Base-by-base conservation (phyloP, 208 protist species). In the Strigomonas culicis region DNA sequence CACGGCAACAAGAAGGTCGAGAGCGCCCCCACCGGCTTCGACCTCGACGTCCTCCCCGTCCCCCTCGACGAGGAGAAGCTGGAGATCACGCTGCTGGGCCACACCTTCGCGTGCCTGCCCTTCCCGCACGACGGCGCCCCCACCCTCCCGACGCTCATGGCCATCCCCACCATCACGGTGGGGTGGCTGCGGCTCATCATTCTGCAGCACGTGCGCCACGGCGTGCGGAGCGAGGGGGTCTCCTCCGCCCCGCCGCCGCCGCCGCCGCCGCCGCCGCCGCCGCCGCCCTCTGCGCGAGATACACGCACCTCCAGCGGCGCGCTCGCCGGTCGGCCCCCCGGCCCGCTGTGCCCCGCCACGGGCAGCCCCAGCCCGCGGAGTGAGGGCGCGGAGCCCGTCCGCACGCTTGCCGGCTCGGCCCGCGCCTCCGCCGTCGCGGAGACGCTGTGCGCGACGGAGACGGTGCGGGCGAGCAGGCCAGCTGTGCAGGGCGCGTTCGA, bases 401-500 rank as follows among this genome's bases (percentile, higher is more conserved):
- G n/a, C n/a, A n/a, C n/a, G n/a, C n/a, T n/a, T n/a, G n/a, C n/a
- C n/a, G n/a, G n/a, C n/a, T n/a, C n/a, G n/a, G n/a, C n/a, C n/a
- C n/a, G n/a, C n/a, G n/a, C n/a, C n/a, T n/a, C n/a, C n/a, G n/a
- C n/a, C n/a, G n/a, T n/a, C n/a, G n/a, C n/a, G n/a, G n/a, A n/a
- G n/a, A n/a, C n/a, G n/a, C n/a, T n/a, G n/a, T n/a, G n/a, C n/a
- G n/a, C n/a, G n/a, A n/a, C n/a, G n/a, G n/a, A n/a, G n/a, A n/a
- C n/a, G n/a, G n/a, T n/a, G n/a, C n/a, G n/a, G n/a, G n/a, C n/a
- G n/a, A n/a, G n/a, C n/a, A n/a, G n/a, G n/a, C n/a, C n/a, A n/a
- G n/a, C n/a, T n/a, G n/a, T n/a, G n/a, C 49, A 69, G n/a, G 53
- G 66, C 8, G 13, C 11, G 3, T 73, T 67, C 24, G 72, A 69